Percentiles rank a stretch among this genome's conserved stretches.
These are phyloP conservation scores for Coniophora puteana DNA, from an alignment of 1,284 basidiomycete genomes.

Conservation along the genomic window DNA sequence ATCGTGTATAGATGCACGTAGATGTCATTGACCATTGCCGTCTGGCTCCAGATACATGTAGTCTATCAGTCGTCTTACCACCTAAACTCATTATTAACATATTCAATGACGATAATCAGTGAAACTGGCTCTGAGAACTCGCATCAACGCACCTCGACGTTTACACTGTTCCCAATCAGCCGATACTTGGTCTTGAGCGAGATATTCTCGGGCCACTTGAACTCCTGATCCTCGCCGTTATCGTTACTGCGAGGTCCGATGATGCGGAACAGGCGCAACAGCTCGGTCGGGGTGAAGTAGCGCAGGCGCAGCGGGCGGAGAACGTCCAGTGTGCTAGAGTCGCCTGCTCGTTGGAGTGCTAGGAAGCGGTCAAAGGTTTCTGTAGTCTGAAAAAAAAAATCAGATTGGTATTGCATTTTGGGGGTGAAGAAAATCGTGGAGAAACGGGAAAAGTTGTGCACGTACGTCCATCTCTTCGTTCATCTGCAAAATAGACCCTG, in stretches of 20 bases:
- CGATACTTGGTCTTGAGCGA: conserved; percentile 67
- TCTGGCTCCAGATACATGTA: too few relatives aligned
- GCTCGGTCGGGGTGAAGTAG: conserved; percentile 69
- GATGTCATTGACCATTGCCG: too few relatives aligned
- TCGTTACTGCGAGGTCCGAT: conserved; percentile 26
- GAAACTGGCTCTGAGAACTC: not conserved
- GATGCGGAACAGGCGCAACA: conserved; percentile 67
- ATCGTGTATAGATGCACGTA: too few relatives aligned
- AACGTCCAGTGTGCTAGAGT: conserved; percentile 45
- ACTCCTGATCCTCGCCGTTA: conserved; percentile 19
- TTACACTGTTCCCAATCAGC: conserved; percentile 77
- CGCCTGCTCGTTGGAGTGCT: conserved; percentile 34
- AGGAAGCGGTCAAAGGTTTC: conserved; percentile 57
- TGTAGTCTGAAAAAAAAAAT: conserved; percentile 46
- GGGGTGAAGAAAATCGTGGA: too few relatives aligned
- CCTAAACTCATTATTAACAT: too few relatives aligned
- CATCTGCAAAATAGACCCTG: conserved; percentile 72
- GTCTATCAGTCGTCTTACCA: too few relatives aligned
- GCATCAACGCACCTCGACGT: conserved; percentile 52
- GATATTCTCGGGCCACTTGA: conserved; percentile 57
- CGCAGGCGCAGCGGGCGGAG: conserved; percentile 57
- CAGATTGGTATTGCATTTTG: conserved; percentile 4
- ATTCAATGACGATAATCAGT: not conserved
- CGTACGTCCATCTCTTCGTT: conserved; percentile 62
- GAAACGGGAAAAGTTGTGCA: too few relatives aligned